phyloP scores from a whole-genome alignment of 495 filamentous ascomycete species.

The Pseudomonodictys pantanalensis region DNA sequence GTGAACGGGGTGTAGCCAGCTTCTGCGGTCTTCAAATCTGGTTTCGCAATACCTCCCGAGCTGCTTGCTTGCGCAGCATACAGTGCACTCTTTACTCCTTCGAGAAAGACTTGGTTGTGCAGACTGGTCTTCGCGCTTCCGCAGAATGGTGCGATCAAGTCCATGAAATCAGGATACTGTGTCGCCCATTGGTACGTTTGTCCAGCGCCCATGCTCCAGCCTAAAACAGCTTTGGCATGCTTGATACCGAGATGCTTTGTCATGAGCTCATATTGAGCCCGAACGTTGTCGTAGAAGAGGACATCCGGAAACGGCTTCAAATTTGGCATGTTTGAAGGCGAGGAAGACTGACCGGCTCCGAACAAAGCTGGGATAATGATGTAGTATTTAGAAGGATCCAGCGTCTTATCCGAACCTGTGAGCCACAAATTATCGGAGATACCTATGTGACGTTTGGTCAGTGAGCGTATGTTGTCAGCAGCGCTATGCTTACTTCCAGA shows the following conservation, averaged over 20 bases:
- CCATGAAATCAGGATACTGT: constrained; percentile 68
- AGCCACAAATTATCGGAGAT: constrained; percentile 67
- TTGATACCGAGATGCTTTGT: constrained; percentile 61
- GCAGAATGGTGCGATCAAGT: constrained; percentile 65
- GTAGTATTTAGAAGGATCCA: constrained; percentile 62
- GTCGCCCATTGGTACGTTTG: constrained; percentile 71
- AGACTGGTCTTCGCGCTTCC: constrained; percentile 63
- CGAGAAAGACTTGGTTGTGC: constrained; percentile 71
- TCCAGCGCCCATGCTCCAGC: constrained; percentile 70
- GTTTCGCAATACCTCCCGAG: constrained; percentile 51
- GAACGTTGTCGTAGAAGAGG: constrained; percentile 67
- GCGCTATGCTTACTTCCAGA: constrained; percentile 50
- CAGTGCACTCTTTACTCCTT: constrained; percentile 66
- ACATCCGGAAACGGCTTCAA: constrained; percentile 58
- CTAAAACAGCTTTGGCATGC: constrained; percentile 61
- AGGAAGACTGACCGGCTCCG: constrained; percentile 69
- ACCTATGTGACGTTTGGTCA: constrained; percentile 32
- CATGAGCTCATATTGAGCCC: constrained; percentile 62
- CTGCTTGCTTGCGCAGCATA: constrained; percentile 57
- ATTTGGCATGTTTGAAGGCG: constrained; percentile 60
- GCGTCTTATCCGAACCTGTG: constrained; percentile 58
- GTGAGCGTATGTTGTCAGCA: not conserved
- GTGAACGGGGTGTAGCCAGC: constrained; percentile 53
- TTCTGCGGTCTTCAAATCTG: constrained; percentile 35
- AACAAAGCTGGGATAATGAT: constrained; percentile 70